phyloP scores from a whole-genome alignment of 2,329 filamentous ascomycete genomes.

The Exophiala dermatitidis region DNA sequence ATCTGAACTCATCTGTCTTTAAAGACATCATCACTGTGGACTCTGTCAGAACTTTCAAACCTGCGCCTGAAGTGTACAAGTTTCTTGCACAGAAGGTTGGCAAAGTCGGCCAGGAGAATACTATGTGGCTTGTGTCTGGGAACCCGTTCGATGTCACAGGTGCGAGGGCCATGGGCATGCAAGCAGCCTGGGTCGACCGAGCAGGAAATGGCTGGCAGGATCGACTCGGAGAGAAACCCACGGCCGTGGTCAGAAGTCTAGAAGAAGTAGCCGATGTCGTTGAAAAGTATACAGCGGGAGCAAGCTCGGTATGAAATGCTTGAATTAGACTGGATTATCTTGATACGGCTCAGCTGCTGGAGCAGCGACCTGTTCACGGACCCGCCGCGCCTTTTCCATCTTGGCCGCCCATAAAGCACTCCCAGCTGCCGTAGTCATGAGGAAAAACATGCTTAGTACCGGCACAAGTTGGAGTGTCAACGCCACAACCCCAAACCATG shows the following conservation, averaged over 20 bases:
- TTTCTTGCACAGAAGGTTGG: slow-evolving; percentile 49
- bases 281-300: slow-evolving; percentile 18
- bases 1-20: slow-evolving; percentile 48
- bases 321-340: slow-evolving; percentile 30
- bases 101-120: slow-evolving; percentile 39
- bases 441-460: slow-evolving; percentile 84
- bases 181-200: slow-evolving; percentile 62
- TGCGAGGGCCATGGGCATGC: slow-evolving; percentile 54
- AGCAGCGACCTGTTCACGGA: slow-evolving; percentile 26
- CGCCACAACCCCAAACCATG: slow-evolving; percentile 85
- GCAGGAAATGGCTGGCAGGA: slow-evolving; percentile 59
- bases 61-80: slow-evolving; percentile 54
- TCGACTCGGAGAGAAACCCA: slow-evolving; percentile 49
- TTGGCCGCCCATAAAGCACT: slow-evolving; percentile 79
- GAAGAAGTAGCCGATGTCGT: slow-evolving; percentile 48
- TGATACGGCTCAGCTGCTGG: slow-evolving; percentile 32
- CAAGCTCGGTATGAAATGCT: not conserved
- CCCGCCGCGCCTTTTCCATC: slow-evolving; percentile 55
- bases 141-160: slow-evolving; percentile 70
- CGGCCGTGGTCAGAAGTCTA: slow-evolving; percentile 48
- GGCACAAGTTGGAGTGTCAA: slow-evolving; percentile 83
- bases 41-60: slow-evolving; percentile 56
- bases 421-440: slow-evolving; percentile 78
- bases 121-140: slow-evolving; percentile 62
- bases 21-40: slow-evolving; percentile 56